Conservation (phyloP, 2,329 filamentous ascomycete genomes). For the Gyromitra esculenta region DNA sequence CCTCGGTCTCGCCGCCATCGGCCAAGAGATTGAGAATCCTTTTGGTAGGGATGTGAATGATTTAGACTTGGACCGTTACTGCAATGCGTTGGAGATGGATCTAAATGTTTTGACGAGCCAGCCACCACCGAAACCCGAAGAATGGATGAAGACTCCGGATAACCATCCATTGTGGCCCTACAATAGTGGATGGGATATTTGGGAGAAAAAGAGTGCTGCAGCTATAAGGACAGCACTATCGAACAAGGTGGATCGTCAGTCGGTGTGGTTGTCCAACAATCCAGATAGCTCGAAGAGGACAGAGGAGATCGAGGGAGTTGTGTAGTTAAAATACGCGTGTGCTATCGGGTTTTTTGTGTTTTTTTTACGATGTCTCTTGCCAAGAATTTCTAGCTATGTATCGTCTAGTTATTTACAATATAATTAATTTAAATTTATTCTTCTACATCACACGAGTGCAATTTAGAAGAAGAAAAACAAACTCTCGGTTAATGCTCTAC, state of each 20-base stretch:
- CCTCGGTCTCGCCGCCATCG: slow-evolving; percentile 78
- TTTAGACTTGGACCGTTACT: slow-evolving; percentile 78
- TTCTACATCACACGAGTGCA: too few relatives aligned
- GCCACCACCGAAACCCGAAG: slow-evolving; percentile 64
- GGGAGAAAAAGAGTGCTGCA: slow-evolving; percentile 64
- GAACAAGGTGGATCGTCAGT: slow-evolving; percentile 36
- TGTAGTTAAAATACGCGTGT: neutral
- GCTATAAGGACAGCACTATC: slow-evolving; percentile 61
- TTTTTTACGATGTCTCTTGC: too few relatives aligned
- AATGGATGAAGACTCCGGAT: slow-evolving; percentile 64
- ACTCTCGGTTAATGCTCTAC: too few relatives aligned
- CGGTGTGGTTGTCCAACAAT: neutral
- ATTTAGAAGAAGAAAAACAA: too few relatives aligned
- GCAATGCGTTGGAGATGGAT: slow-evolving; percentile 76
- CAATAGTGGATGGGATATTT: slow-evolving; percentile 64
- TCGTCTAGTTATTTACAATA: too few relatives aligned
- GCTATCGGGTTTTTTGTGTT: neutral
- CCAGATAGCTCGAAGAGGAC: slow-evolving; percentile 22
- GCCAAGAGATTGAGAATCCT: slow-evolving; percentile 84
- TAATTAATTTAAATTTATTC: too few relatives aligned
- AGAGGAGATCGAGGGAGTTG: neutral
- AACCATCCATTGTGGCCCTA: slow-evolving; percentile 63
- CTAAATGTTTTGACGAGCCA: slow-evolving; percentile 76
- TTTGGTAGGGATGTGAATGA: slow-evolving; percentile 88
- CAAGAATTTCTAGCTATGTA: too few relatives aligned